These are phyloP conservation scores for Penicillium maclennaniae DNA, from an alignment of 495 filamentous ascomycete genomes.

Conservation along the genomic window DNA sequence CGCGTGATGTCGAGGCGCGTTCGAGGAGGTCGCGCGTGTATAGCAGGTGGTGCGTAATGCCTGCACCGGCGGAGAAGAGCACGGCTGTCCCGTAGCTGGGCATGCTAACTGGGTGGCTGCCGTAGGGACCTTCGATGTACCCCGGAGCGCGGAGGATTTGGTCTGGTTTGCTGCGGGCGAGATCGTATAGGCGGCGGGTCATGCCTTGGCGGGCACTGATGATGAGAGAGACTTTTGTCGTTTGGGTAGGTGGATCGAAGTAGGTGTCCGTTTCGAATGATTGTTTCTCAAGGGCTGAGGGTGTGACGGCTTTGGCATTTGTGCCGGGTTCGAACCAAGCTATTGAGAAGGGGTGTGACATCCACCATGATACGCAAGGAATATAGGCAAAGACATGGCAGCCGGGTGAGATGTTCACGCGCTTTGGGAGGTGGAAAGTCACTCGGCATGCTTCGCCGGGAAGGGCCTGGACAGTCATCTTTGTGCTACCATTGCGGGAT, in stretches of 20 bases:
- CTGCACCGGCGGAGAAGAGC: slow-evolving; percentile 82
- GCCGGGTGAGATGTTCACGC: slow-evolving; percentile 68
- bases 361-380: slow-evolving; percentile 67
- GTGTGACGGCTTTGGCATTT: slow-evolving; percentile 15
- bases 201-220: slow-evolving; percentile 77
- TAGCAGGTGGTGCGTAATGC: slow-evolving; percentile 83
- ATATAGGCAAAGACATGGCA: slow-evolving; percentile 82
- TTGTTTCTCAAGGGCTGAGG: slow-evolving; percentile 41
- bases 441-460: slow-evolving; percentile 54
- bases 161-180: slow-evolving; percentile 56
- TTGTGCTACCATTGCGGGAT: slow-evolving; percentile 33
- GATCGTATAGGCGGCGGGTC: slow-evolving; percentile 70
- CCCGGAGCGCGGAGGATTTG: slow-evolving; percentile 58
- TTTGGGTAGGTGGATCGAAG: slow-evolving; percentile 19
- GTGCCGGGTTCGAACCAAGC: slow-evolving; percentile 48
- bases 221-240: slow-evolving; percentile 70
- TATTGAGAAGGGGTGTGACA: slow-evolving; percentile 59
- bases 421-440: slow-evolving; percentile 73
- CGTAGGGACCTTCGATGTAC: slow-evolving; percentile 81
- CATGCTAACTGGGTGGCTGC: slow-evolving; percentile 57
- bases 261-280: slow-evolving; percentile 28
- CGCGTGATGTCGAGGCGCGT: slow-evolving; percentile 63
- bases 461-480: slow-evolving; percentile 46
- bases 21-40: slow-evolving; percentile 71
- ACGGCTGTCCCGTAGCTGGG: slow-evolving; percentile 81